phyloP scores from a whole-genome alignment of 1,284 basidiomycete species.

The Marasmius fiardii region DNA sequence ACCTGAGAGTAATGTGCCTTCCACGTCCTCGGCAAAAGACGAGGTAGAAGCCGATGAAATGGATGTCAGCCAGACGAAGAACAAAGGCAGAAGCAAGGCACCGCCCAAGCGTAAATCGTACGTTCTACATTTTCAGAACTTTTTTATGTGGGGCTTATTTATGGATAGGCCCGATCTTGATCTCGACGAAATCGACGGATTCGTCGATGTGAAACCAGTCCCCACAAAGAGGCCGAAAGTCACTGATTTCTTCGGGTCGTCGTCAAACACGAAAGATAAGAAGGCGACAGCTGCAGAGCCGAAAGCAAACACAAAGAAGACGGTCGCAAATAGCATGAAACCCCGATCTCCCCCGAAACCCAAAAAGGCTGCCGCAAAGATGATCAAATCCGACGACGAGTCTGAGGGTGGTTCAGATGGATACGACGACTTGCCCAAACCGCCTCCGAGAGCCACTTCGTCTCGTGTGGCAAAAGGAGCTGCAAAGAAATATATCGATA shows the following conservation, averaged over 20 bases:
- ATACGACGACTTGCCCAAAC: slow-evolving; percentile 28
- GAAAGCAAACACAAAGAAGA: slow-evolving; percentile 16
- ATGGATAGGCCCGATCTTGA: slow-evolving; percentile 29
- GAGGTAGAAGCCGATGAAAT: slow-evolving; percentile 3
- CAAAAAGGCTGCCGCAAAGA: slow-evolving; percentile 34
- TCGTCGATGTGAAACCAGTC: slow-evolving; percentile 13
- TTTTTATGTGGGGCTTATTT: not conserved
- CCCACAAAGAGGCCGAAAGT: slow-evolving; percentile 49
- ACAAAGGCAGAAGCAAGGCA: slow-evolving; percentile 30
- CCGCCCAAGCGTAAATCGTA: slow-evolving; percentile 52
- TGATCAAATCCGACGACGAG: slow-evolving; percentile 29
- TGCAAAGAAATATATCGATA: slow-evolving; percentile 51
- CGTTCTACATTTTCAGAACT: slow-evolving; percentile 3
- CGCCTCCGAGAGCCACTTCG: slow-evolving; percentile 21
- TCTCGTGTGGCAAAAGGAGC: slow-evolving; percentile 34
- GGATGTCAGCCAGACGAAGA: slow-evolving; percentile 4
- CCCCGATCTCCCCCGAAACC: slow-evolving; percentile 42
- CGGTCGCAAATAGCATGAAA: slow-evolving; percentile 53
- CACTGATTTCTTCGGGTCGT: slow-evolving; percentile 54
- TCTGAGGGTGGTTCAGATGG: slow-evolving; percentile 29
- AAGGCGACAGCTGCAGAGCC: slow-evolving; percentile 8
- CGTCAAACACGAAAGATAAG: slow-evolving; percentile 4
- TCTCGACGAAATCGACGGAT: slow-evolving; percentile 39
- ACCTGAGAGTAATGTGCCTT: not conserved
- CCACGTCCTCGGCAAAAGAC: slow-evolving; percentile 1